Conservation (phyloP, 805 yeast genomes). For the Kazachstania kunashirensis region DNA sequence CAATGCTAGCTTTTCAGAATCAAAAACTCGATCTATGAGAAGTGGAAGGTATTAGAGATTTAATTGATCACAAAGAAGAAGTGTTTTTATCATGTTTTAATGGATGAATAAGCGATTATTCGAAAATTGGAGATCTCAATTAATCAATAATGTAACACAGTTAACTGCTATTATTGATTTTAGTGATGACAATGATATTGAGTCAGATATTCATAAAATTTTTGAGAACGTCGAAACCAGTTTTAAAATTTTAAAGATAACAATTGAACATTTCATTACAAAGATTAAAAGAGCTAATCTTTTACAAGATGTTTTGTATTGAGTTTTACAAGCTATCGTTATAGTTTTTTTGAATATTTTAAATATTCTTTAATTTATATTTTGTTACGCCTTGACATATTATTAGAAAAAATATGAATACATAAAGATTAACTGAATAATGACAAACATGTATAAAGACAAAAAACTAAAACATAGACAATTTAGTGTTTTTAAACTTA, state of each 20-base stretch:
- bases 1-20: slow-evolving; percentile 76
- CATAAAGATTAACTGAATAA: too few relatives aligned
- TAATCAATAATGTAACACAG: slow-evolving; percentile 60
- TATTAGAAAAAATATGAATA: too few relatives aligned
- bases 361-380: too few relatives aligned
- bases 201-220: slow-evolving; percentile 42
- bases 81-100: slow-evolving; percentile 62
- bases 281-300: slow-evolving; percentile 52
- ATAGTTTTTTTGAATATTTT: too few relatives aligned
- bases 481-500: too few relatives aligned
- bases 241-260: slow-evolving; percentile 34
- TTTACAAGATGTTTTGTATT: slow-evolving; percentile 58
- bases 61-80: slow-evolving; percentile 74
- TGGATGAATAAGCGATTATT: slow-evolving; percentile 56
- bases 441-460: too few relatives aligned
- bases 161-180: slow-evolving; percentile 87
- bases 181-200: slow-evolving; percentile 85
- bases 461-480: too few relatives aligned
- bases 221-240: slow-evolving; percentile 40
- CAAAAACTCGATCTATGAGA: slow-evolving; percentile 79
- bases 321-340: slow-evolving; percentile 68
- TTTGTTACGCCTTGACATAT: too few relatives aligned
- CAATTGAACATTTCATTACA: slow-evolving; percentile 35
- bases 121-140: slow-evolving; percentile 52
- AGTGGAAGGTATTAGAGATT: slow-evolving; percentile 78